Percentiles rank a stretch among this genome's conserved stretches.
These are phyloP conservation scores for Jasminum sambac DNA, from an alignment of 257 asterid genomes.

Conservation along the genomic window DNA sequence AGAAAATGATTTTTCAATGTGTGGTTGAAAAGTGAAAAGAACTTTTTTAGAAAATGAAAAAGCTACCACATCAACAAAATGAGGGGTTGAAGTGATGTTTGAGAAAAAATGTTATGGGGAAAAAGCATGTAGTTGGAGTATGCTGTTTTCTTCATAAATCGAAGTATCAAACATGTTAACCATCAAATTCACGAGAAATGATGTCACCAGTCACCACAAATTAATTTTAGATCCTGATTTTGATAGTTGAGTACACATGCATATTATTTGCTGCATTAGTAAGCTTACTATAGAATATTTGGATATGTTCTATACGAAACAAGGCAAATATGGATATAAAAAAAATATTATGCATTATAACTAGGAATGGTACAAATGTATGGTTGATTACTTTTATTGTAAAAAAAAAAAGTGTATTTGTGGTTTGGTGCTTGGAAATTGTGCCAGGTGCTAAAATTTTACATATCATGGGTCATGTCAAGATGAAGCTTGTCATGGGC, in stretches of 20 bases:
- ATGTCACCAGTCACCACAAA: background rate
- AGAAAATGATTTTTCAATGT: no score
- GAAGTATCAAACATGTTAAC: background rate
- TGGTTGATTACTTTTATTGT: background rate
- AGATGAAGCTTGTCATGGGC: background rate
- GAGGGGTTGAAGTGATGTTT: no score
- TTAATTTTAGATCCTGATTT: background rate
- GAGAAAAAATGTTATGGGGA: no score
- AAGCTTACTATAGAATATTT: background rate
- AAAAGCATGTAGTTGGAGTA: background rate
- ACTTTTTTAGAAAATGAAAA: no score
- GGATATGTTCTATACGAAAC: background rate
- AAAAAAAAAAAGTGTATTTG: background rate
- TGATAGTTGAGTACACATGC: background rate
- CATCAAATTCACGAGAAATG: background rate
- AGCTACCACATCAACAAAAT: no score
- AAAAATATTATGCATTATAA: background rate
- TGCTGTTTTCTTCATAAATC: background rate
- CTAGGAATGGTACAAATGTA: background rate
- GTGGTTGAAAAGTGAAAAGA: no score
- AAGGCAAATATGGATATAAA: background rate
- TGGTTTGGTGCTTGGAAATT: background rate
- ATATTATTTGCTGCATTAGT: background rate
- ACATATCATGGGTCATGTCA: background rate
- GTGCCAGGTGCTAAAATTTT: slow-evolving; percentile 1